phyloP scores from a whole-genome alignment of 805 yeast species.

The Starmera amethionina region DNA sequence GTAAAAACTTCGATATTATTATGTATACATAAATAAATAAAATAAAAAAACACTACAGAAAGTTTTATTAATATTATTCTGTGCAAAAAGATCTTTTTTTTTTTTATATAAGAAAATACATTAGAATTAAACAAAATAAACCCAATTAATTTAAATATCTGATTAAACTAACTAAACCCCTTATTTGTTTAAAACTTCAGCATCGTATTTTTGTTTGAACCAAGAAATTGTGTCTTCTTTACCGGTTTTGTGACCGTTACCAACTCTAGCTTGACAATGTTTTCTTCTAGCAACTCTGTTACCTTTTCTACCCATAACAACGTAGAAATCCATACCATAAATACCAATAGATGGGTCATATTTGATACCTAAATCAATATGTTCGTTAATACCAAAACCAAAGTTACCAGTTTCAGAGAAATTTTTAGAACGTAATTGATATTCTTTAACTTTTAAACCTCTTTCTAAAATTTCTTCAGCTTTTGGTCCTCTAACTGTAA shows the following conservation, averaged over 20 bases:
- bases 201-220: conserved; percentile 99
- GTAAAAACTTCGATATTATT: no score
- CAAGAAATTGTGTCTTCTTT: conserved; percentile 93
- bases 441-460: conserved; percentile 99
- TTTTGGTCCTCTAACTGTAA: conserved; percentile 99
- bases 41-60: not conserved
- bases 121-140: conserved; percentile 1
- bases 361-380: conserved; percentile 99
- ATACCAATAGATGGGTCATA: conserved; percentile 99
- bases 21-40: not conserved
- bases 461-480: conserved; percentile 99
- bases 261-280: conserved; percentile 83
- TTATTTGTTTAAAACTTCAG: conserved; percentile 87
- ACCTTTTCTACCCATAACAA: conserved; percentile 99
- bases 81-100: no score
- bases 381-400: conserved; percentile 99
- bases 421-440: conserved; percentile 90
- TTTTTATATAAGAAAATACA: not conserved
- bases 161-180: no score
- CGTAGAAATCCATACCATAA: conserved; percentile 99
- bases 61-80: not conserved
- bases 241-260: conserved; percentile 85
- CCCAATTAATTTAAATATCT: conserved; percentile 6
- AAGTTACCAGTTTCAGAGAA: conserved; percentile 99
- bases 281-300: conserved; percentile 98